Base-by-base conservation (phyloP, 345 rosid species). In the Brassica rapa region DNA sequence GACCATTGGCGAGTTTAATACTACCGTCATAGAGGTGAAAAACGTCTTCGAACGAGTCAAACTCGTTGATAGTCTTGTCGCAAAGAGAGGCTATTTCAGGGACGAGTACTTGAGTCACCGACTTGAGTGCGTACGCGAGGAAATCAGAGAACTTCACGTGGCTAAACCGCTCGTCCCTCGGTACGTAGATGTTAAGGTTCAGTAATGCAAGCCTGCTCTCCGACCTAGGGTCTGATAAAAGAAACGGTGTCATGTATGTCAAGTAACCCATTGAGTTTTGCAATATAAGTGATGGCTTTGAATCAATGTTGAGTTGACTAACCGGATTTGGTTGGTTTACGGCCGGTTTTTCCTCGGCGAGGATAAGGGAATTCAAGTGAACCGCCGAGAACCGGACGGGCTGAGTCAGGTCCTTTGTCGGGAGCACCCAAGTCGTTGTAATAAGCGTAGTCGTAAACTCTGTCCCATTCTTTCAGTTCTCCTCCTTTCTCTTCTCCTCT, bases 361-460 rank as follows among this genome's bases (percentile, higher is more conserved):
- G 99, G 99, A 78, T 95, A 95, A 10, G 97, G 99, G 65, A 73
- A 74, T 19, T 83, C 80, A 73, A 56, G 19, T n/a, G 94, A 82
- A 80, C 97, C 93, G 1, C 99, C 99, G 0, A 92, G 95, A 75
- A 91, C 85, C 0, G 89, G 86, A 71, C 99, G 95, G 5, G 64
- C 85, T 60, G 85, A 74, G 2, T 79, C 72, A 5, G 75, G 61
- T 59, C 95, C 92, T 66, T 87, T 89, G 66, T 94, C 97, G 0
- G 98, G 98, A 80, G 75, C 79, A 73, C 91, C 98, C 74, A 94
- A 80, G 82, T 92, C 98, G 53, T 92, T 94, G 88, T 92, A 94
- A 82, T 71, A 83, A 79, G 82, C 98, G 73, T 92, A 92, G 75
- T 90, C 99, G 71, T 94, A 94, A 10, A 91, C 94, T 84, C 99